Evolutionary conservation across 1,284 basidiomycete genomes (phyloP).

Genomic region (Austroboletus olivaceoglutinosus): DNA sequence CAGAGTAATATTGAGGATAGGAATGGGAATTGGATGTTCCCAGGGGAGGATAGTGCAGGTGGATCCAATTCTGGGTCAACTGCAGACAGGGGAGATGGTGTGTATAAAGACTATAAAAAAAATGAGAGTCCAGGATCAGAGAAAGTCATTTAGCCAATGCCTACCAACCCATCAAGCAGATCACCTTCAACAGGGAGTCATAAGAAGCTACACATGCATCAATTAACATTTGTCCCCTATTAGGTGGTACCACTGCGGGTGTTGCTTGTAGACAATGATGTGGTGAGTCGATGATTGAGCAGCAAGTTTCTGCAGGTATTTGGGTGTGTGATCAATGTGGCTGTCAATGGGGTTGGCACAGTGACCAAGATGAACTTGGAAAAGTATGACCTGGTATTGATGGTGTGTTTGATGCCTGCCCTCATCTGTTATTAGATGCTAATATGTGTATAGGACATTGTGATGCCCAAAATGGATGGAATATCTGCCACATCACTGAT

Average conservation of each 20-base stretch:
- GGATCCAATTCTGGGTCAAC: slow-evolving; percentile 11
- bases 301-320: slow-evolving; percentile 95
- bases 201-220: slow-evolving; percentile 55
- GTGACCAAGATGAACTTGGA: slow-evolving; percentile 96
- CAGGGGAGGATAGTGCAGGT: slow-evolving; percentile 28
- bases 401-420: slow-evolving; percentile 56
- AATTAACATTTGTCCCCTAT: slow-evolving; percentile 81
- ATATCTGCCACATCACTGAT: slow-evolving; percentile 91
- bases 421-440: too few relatives aligned
- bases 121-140: slow-evolving; percentile 32
- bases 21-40: slow-evolving; percentile 60
- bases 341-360: slow-evolving; percentile 90
- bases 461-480: slow-evolving; percentile 92
- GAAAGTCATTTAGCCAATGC: slow-evolving; percentile 33
- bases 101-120: slow-evolving; percentile 25
- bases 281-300: slow-evolving; percentile 83
- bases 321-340: slow-evolving; percentile 92
- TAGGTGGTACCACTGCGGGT: slow-evolving; percentile 88
- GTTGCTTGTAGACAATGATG: slow-evolving; percentile 93
- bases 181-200: slow-evolving; percentile 14
- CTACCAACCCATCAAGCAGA: slow-evolving; percentile 20
- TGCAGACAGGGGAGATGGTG: not conserved
- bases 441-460: slow-evolving; percentile 89
- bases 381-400: slow-evolving; percentile 92
- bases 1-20: slow-evolving; percentile 48